phyloP scores from a whole-genome alignment of 768 basidiomycete genomes.

The Amanita polypyramis region DNA sequence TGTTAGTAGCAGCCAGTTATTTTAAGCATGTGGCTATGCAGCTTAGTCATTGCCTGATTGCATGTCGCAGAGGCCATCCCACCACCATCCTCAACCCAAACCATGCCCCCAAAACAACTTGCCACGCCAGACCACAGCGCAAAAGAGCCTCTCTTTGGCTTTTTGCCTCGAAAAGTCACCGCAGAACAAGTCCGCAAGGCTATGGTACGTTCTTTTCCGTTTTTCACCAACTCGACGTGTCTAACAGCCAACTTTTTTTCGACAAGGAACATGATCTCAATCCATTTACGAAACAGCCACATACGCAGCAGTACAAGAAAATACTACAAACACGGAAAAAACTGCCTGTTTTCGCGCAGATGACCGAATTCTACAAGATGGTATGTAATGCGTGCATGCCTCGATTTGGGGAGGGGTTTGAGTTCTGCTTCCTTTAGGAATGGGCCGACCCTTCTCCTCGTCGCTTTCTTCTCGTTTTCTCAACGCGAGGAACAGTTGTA shows the following conservation, averaged over 20 bases:
- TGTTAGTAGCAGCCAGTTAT: too few species aligned
- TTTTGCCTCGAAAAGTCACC: constrained; percentile 58
- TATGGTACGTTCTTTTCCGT: constrained; percentile 42
- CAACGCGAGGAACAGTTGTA: constrained; percentile 1
- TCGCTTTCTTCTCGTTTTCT: constrained; percentile 15
- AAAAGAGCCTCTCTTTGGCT: constrained; percentile 62
- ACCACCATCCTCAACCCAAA: too few species aligned
- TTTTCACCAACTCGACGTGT: neutral
- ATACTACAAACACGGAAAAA: constrained; percentile 80
- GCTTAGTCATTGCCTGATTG: constrained; percentile 1
- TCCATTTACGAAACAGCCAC: constrained; percentile 79
- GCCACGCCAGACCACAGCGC: constrained; percentile 10
- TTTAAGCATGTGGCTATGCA: neutral
- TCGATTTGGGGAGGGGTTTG: constrained; percentile 30
- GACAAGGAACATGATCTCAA: constrained; percentile 69
- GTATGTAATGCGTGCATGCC: constrained; percentile 36
- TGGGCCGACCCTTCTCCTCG: constrained; percentile 23
- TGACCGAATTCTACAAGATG: constrained; percentile 87
- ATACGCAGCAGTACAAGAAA: constrained; percentile 72
- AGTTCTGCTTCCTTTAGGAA: constrained; percentile 33
- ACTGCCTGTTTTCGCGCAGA: constrained; percentile 85
- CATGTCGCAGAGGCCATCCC: too few species aligned
- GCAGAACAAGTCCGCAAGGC: constrained; percentile 56
- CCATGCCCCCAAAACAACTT: neutral
- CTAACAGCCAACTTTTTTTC: constrained; percentile 1